A percentile compares a stretch with the other conserved stretches of the same genome.
phyloP scores from a whole-genome alignment of 106 monocot genomes.

The Platanthera zijinensis region DNA sequence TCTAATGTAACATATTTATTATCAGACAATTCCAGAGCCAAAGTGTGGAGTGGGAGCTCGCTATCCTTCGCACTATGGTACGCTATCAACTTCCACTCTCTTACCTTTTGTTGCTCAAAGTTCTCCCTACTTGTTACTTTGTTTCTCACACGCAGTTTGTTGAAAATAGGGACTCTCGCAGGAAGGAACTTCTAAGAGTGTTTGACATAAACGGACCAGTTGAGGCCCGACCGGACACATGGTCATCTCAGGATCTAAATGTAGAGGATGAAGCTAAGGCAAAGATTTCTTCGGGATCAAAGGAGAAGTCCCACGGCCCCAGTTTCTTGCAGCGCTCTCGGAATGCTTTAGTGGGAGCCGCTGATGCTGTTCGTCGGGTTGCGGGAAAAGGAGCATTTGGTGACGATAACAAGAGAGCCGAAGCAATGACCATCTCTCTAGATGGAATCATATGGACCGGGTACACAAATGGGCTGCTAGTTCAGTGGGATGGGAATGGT shows the following conservation, averaged over 20 bases:
- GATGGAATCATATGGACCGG: slow-evolving; percentile 90
- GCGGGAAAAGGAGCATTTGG: slow-evolving; percentile 75
- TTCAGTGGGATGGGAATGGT: slow-evolving; percentile 97
- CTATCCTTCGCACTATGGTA: slow-evolving; percentile 85
- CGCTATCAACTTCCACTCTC: background rate
- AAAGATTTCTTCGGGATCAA: slow-evolving; percentile 32
- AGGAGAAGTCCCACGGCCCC: slow-evolving; percentile 65
- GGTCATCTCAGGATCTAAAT: slow-evolving; percentile 31
- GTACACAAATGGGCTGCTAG: slow-evolving; percentile 61
- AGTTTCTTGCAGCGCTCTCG: slow-evolving; percentile 90
- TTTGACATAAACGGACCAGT: slow-evolving; percentile 77
- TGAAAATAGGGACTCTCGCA: slow-evolving; percentile 73
- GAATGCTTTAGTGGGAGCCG: slow-evolving; percentile 88
- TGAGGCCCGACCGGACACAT: slow-evolving; percentile 49
- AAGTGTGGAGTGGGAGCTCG: slow-evolving; percentile 64
- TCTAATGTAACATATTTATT: slow-evolving; percentile 57
- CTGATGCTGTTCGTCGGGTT: slow-evolving; percentile 85
- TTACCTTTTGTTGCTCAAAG: background rate
- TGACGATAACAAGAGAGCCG: slow-evolving; percentile 58
- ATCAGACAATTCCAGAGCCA: slow-evolving; percentile 61
- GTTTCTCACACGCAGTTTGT: background rate
- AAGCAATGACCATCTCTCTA: slow-evolving; percentile 49
- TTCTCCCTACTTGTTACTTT: background rate
- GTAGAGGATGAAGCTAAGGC: slow-evolving; percentile 74
- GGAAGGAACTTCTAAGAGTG: slow-evolving; percentile 81